phyloP scores from a whole-genome alignment of 352 stramenopile genomes.

The Pythium phragmiticola region DNA sequence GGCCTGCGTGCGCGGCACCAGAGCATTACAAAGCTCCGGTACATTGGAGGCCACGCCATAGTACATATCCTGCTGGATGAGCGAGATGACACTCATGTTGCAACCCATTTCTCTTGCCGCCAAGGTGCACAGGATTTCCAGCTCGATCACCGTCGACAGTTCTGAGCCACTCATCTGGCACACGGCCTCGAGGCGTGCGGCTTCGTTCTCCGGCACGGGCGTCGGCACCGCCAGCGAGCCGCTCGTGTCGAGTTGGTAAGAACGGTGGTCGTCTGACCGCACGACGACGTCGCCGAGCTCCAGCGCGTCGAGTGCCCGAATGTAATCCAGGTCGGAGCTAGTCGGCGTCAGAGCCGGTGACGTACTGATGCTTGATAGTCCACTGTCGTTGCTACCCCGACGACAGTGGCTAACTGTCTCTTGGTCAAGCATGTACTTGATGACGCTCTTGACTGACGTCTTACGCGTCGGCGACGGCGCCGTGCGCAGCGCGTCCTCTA shows the following conservation, averaged over 20 bases:
- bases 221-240: constrained; percentile 32
- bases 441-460: constrained; percentile 43
- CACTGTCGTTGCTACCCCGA: constrained; percentile 2
- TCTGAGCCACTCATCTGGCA: constrained; percentile 36
- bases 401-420: background rate
- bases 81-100: constrained; percentile 47
- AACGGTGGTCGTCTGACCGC: constrained; percentile 14
- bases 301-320: constrained; percentile 5
- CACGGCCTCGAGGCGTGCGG: constrained; percentile 42
- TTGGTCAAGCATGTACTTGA: constrained; percentile 44
- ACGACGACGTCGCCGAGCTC: background rate
- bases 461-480: constrained; percentile 34
- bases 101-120: constrained; percentile 45
- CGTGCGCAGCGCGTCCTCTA: constrained; percentile 39
- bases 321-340: constrained; percentile 3
- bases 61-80: constrained; percentile 43
- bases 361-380: background rate
- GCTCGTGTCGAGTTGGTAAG: constrained; percentile 36
- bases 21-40: constrained; percentile 24
- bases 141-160: constrained; percentile 43
- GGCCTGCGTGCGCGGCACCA: constrained; percentile 41
- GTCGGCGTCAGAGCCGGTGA: constrained; percentile 27
- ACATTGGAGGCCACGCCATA: constrained; percentile 46
- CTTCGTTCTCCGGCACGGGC: constrained; percentile 42
- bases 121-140: constrained; percentile 60